phyloP scores from a whole-genome alignment of 225 moss, liverwort and hornwort genomes.

The Pseudoscleropodium purum region DNA sequence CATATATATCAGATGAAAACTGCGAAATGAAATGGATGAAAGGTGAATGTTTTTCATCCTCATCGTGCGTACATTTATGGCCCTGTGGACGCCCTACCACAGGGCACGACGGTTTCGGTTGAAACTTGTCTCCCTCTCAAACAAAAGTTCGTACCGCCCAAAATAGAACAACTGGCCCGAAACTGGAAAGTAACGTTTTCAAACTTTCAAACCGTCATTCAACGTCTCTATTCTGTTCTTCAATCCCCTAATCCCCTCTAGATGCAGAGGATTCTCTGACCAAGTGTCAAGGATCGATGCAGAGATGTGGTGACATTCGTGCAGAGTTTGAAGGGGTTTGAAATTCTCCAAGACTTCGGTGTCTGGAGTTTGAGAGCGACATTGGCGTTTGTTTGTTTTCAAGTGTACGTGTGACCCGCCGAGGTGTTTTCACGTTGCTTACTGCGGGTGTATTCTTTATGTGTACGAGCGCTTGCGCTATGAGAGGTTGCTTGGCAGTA shows the following conservation, averaged over 20 bases:
- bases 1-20: not conserved
- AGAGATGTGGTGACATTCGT: not conserved
- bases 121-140: not conserved
- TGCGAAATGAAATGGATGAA: not conserved
- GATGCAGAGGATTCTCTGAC: not conserved
- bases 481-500: not conserved
- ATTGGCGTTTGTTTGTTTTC: not conserved
- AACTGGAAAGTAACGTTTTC: not conserved
- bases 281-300: not conserved
- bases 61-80: no score
- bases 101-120: not conserved
- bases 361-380: not conserved
- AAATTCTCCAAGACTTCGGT: not conserved
- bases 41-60: not conserved
- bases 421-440: not conserved
- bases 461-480: not conserved
- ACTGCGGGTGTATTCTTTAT: not conserved
- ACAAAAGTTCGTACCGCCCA: not conserved
- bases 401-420: not conserved
- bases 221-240: constrained; percentile 10
- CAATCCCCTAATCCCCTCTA: not conserved
- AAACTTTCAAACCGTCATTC: not conserved
- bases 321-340: not conserved
- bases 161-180: not conserved
- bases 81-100: no score